phyloP scores from a whole-genome alignment of 306 rosid species.

The Prunus padus region DNA sequence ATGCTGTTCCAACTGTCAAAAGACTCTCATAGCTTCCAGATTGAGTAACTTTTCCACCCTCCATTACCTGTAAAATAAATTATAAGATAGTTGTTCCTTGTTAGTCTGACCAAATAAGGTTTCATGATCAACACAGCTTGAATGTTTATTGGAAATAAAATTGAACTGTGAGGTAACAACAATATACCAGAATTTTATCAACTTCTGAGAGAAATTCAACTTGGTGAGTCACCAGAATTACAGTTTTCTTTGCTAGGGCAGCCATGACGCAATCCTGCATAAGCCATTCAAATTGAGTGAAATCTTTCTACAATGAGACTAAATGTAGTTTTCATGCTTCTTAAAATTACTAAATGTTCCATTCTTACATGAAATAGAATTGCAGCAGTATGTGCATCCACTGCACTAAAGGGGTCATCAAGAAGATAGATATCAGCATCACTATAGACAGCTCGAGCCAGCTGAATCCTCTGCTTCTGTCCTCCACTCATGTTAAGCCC shows the following conservation, averaged over 20 bases:
- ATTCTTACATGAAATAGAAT: conserved; percentile 54
- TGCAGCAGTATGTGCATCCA: conserved; percentile 78
- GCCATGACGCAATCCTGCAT: conserved; percentile 72
- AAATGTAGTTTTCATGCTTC: background rate
- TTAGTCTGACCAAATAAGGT: background rate
- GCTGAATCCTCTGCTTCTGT: conserved; percentile 84
- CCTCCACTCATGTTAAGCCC: conserved; percentile 92
- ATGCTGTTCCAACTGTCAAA: conserved; percentile 60
- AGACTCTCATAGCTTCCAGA: conserved; percentile 70
- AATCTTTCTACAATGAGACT: conserved; percentile 11
- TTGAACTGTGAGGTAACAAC: background rate
- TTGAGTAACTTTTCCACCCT: conserved; percentile 53
- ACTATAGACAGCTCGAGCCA: conserved; percentile 74
- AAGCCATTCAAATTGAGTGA: conserved; percentile 7
- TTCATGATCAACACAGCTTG: background rate
- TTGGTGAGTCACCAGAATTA: conserved; percentile 81
- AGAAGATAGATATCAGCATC: conserved; percentile 78
- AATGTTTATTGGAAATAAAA: background rate
- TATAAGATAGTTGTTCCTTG: no score
- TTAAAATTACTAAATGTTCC: background rate
- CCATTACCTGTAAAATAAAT: conserved; percentile 53
- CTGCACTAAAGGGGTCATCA: conserved; percentile 83
- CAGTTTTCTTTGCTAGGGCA: conserved; percentile 56
- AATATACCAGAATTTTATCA: conserved; percentile 59
- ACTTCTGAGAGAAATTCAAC: conserved; percentile 72